Evolutionary conservation across 192 early-diverging fungal species (phyloP).

Genomic region (Umbelopsis ramanniana): DNA sequence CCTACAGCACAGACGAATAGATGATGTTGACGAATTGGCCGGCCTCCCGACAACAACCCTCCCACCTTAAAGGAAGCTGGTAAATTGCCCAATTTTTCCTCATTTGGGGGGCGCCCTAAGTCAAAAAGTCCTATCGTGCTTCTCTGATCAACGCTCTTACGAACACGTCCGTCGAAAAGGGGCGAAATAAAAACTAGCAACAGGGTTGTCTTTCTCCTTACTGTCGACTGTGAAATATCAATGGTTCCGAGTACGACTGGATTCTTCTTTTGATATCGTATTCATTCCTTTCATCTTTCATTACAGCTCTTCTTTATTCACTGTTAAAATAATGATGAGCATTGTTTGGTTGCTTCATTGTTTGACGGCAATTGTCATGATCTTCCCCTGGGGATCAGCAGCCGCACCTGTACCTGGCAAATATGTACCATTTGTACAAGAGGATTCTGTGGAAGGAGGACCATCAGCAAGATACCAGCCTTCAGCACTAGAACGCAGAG

Average conservation of each 20-base stretch:
- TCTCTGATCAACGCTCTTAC: neutral
- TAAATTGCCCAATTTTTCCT: neutral
- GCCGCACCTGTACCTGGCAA: neutral
- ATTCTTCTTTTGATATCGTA: neutral
- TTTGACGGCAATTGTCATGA: neutral
- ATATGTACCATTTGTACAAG: conserved; percentile 8
- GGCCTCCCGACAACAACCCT: too few species aligned
- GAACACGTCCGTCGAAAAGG: neutral
- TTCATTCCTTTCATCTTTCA: neutral
- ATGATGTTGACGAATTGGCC: too few species aligned
- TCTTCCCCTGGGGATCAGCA: neutral
- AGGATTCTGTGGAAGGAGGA: neutral
- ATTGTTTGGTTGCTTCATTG: neutral
- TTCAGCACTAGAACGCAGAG: neutral
- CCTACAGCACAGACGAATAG: too few species aligned
- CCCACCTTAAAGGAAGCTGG: too few species aligned
- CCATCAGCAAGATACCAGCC: neutral
- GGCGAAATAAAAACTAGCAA: neutral
- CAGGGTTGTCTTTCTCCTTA: conserved; percentile 1
- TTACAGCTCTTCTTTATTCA: neutral
- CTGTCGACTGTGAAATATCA: neutral
- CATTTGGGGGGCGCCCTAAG: neutral
- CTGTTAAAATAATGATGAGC: neutral
- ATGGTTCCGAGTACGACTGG: neutral
- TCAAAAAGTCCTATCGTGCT: too few species aligned